Evolutionary conservation across 192 early-diverging fungal species (phyloP).

Genomic region (Linnemannia elongata): DNA sequence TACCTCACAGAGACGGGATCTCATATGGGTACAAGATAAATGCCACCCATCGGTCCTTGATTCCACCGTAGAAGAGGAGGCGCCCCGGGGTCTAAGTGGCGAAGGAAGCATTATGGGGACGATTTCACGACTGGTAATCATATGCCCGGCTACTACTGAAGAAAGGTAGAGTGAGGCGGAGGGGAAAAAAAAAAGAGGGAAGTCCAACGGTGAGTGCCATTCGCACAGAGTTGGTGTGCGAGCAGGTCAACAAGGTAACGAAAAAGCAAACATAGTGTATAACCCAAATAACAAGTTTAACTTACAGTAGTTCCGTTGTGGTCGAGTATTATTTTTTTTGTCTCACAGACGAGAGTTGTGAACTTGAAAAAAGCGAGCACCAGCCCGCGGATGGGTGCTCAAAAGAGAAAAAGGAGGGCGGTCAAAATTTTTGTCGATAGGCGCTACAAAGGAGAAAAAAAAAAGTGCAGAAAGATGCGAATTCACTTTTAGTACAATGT

Average conservation of each 20-base stretch:
- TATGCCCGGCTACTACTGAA: not conserved
- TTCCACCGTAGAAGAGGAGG: not conserved
- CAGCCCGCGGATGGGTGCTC: not conserved
- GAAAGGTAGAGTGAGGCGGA: not conserved
- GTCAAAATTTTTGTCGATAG: not conserved
- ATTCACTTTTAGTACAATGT: too few species aligned
- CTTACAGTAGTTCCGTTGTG: not conserved
- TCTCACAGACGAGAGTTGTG: not conserved
- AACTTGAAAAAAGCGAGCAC: not conserved
- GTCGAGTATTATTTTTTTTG: slow-evolving; percentile 9
- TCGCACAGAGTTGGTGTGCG: too few species aligned
- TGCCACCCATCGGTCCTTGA: not conserved
- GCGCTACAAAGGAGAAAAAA: too few species aligned
- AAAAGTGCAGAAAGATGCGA: too few species aligned
- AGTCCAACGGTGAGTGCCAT: not conserved
- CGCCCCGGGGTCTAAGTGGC: too few species aligned
- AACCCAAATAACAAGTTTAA: not conserved
- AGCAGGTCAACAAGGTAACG: not conserved
- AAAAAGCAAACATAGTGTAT: not conserved
- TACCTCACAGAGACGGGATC: too few species aligned
- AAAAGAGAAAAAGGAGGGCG: not conserved
- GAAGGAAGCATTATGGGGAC: not conserved
- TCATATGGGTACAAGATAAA: too few species aligned
- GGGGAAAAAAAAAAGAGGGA: not conserved
- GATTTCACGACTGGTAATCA: not conserved